A percentile compares a stretch with the other conserved stretches of the same genome.
Conservation (phyloP, 345 rosid genomes). For the Sisymbrium altissimum region DNA sequence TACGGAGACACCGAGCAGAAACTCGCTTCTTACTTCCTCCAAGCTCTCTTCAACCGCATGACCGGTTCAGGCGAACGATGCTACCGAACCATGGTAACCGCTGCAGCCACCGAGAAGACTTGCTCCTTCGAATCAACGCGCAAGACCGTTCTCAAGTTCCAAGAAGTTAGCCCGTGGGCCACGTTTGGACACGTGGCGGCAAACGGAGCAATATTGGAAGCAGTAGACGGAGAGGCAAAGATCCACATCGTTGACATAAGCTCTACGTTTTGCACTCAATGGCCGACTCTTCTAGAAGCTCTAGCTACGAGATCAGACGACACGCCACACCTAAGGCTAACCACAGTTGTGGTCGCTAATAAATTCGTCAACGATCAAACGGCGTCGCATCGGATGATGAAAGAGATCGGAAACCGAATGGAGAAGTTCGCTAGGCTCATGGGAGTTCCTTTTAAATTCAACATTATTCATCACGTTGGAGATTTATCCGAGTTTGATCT, state of each 20-base stretch:
- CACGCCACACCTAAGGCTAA: conserved; percentile 75
- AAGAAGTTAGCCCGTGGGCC: conserved; percentile 96
- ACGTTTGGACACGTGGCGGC: conserved; percentile 97
- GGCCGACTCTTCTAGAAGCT: conserved; percentile 97
- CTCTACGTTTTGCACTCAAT: conserved; percentile 91
- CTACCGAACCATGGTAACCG: conserved; percentile 53
- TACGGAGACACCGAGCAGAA: conserved; percentile 90
- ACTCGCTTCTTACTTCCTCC: conserved; percentile 77
- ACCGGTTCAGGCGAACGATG: conserved; percentile 71
- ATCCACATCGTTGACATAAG: conserved; percentile 86
- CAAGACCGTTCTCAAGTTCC: conserved; percentile 75
- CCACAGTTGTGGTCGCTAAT: conserved; percentile 51
- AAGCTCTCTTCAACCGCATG: conserved; percentile 88
- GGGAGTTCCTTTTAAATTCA: conserved; percentile 96
- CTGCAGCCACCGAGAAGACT: conserved; percentile 57
- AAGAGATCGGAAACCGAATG: conserved; percentile 86
- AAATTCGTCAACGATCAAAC: conserved; percentile 36
- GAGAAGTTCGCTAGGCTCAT: conserved; percentile 93
- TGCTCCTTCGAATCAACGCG: conserved; percentile 81
- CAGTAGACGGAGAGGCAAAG: conserved; percentile 73
- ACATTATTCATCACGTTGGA: conserved; percentile 68
- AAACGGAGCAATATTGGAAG: conserved; percentile 92
- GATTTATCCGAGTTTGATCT: conserved; percentile 67
- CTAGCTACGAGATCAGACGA: conserved; percentile 93
- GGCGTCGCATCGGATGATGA: conserved; percentile 65